A percentile compares a stretch with the other conserved stretches of the same genome.
Conservation (phyloP, 2,329 filamentous ascomycete species). For the Periconia sp. region DNA sequence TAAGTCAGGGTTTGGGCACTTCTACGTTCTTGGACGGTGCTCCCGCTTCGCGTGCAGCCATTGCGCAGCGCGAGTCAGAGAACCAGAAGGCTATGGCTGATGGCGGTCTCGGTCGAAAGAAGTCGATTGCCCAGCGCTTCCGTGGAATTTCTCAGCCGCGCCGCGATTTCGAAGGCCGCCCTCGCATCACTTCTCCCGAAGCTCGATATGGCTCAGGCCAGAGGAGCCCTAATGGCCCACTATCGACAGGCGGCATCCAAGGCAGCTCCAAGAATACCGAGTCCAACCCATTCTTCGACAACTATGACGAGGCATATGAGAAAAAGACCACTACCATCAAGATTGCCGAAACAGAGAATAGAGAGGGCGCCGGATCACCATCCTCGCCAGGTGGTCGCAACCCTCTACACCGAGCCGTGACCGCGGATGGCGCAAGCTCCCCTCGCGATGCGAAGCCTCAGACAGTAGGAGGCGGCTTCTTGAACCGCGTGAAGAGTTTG, state of each 20-base stretch:
- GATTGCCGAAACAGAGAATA: conserved; percentile 45
- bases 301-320: conserved; percentile 71
- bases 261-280: conserved; percentile 43
- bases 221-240: conserved; percentile 31
- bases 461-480: conserved; percentile 26
- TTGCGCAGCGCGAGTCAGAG: conserved; percentile 74
- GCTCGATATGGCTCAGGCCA: conserved; percentile 50
- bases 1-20: conserved; percentile 82
- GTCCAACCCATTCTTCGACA: conserved; percentile 79
- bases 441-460: conserved; percentile 28
- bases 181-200: conserved; percentile 50
- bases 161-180: conserved; percentile 53
- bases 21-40: conserved; percentile 95
- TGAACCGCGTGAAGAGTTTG: conserved; percentile 42
- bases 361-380: conserved; percentile 19
- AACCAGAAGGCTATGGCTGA: conserved; percentile 49
- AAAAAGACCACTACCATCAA: conserved; percentile 63
- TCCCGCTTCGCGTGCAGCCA: conserved; percentile 78
- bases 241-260: conserved; percentile 44
- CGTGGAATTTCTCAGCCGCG: conserved; percentile 77
- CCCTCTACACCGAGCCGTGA: conserved; percentile 32
- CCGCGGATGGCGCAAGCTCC: conserved; percentile 33
- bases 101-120: conserved; percentile 73
- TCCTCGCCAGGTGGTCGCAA: conserved; percentile 34
- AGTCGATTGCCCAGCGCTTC: conserved; percentile 90